Evolutionary conservation across 2,329 filamentous ascomycete species (phyloP).

Genomic region (Colletotrichum costaricense): DNA sequence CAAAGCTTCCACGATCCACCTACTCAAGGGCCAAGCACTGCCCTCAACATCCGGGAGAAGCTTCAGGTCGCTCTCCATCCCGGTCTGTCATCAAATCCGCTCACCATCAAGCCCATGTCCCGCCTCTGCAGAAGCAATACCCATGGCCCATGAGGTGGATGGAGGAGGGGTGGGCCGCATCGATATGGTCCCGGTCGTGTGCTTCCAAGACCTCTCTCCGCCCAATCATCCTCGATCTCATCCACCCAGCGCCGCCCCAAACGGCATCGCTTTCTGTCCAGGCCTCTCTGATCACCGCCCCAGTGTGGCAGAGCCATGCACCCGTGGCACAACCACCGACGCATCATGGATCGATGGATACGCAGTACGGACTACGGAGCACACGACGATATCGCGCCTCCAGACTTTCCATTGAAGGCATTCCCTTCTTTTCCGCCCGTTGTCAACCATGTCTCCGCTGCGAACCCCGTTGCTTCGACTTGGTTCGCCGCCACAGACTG

Average conservation of each 20-base stretch:
- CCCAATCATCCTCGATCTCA: constrained; percentile 4
- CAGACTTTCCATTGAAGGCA: background rate
- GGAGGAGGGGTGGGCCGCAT: background rate
- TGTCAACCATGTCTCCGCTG: background rate
- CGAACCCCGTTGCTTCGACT: too few relatives aligned
- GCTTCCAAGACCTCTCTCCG: background rate
- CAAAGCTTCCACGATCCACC: background rate
- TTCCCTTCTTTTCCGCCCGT: constrained; percentile 4
- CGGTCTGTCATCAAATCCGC: constrained; percentile 4
- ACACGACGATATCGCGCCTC: too few relatives aligned
- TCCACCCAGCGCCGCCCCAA: constrained; percentile 3
- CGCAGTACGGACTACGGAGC: background rate
- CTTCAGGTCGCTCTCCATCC: background rate
- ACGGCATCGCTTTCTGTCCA: constrained; percentile 2
- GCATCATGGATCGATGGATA: constrained; percentile 1
- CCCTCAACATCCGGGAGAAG: background rate
- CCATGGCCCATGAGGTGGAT: background rate
- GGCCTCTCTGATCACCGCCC: constrained; percentile 5
- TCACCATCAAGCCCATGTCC: background rate
- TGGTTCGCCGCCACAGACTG: background rate
- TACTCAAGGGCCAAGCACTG: background rate
- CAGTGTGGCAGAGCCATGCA: constrained; percentile 4
- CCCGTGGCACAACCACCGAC: background rate
- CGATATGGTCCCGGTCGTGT: background rate
- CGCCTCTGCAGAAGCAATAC: background rate